phyloP scores from a whole-genome alignment of 805 yeast species.

The Ogataea methanolica region DNA sequence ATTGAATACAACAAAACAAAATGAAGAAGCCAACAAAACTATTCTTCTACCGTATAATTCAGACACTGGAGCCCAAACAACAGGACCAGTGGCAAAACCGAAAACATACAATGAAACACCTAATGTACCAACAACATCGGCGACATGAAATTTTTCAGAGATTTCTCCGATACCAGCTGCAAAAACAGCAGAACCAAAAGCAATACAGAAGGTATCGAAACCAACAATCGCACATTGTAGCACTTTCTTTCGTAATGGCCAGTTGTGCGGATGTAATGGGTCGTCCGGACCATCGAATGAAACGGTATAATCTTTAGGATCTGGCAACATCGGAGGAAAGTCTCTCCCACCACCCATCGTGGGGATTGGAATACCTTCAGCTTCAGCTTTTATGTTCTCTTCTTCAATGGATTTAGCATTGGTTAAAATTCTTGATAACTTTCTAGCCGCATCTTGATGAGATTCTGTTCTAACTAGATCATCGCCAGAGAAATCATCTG shows the following conservation, averaged over 20 bases:
- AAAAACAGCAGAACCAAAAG: conserved; percentile 83
- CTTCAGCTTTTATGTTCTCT: conserved; percentile 27
- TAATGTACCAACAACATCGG: conserved; percentile 63
- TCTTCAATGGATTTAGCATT: conserved; percentile 29
- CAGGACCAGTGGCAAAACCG: conserved; percentile 92
- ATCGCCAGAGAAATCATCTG: conserved; percentile 2
- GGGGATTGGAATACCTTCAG: conserved; percentile 38
- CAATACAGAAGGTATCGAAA: conserved; percentile 42
- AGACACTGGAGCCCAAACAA: conserved; percentile 86
- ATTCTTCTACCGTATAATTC: conserved; percentile 70
- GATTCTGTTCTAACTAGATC: conserved; percentile 14
- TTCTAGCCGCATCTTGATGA: conserved; percentile 13
- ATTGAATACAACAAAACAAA: conserved; percentile 55
- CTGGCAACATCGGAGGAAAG: conserved; percentile 59
- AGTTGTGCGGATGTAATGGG: conserved; percentile 77
- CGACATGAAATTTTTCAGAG: conserved; percentile 51
- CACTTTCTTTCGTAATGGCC: conserved; percentile 50
- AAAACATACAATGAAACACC: conserved; percentile 80
- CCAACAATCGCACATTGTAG: conserved; percentile 42
- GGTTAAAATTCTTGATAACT: conserved; percentile 39
- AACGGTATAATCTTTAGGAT: conserved; percentile 54
- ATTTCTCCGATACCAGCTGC: conserved; percentile 55
- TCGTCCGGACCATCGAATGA: conserved; percentile 75
- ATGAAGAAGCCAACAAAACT: conserved; percentile 50
- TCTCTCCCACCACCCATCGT: conserved; percentile 65